A percentile compares a stretch with the other conserved stretches of the same genome.
phyloP scores from a whole-genome alignment of 2,329 filamentous ascomycete species.

The Alternaria novae-zelandiae region DNA sequence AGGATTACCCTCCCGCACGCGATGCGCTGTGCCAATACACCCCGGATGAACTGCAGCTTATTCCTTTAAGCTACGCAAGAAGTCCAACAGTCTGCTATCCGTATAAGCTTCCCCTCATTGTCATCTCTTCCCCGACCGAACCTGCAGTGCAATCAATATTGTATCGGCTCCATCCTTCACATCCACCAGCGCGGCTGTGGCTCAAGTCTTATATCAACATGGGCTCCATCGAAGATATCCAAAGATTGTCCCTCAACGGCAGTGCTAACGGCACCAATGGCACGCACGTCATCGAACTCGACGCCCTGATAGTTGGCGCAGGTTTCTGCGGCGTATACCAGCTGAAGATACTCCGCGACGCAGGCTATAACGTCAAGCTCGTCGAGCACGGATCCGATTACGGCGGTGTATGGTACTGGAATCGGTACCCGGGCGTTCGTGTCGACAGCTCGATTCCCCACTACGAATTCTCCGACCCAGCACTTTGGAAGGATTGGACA shows the following conservation, averaged over 20 bases:
- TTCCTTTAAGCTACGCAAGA: neutral
- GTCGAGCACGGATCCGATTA: constrained; percentile 25
- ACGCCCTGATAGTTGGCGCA: constrained; percentile 35
- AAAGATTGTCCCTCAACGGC: neutral
- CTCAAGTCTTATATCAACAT: neutral
- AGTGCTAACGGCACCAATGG: neutral
- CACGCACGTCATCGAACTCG: constrained; percentile 14
- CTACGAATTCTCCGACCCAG: constrained; percentile 32
- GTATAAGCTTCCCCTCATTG: neutral
- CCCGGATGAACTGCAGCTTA: neutral
- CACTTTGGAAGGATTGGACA: constrained; percentile 24
- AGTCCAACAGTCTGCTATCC: neutral
- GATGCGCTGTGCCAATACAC: neutral
- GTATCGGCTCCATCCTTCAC: neutral
- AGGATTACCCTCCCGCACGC: neutral
- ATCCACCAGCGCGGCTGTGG: neutral
- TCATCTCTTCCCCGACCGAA: neutral
- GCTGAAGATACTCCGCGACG: constrained; percentile 32
- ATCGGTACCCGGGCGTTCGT: constrained; percentile 38
- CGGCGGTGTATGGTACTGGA: constrained; percentile 39
- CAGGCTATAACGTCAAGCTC: constrained; percentile 29
- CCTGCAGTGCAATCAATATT: neutral
- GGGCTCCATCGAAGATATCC: constrained; percentile 5
- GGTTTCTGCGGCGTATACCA: constrained; percentile 40
- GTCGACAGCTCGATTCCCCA: constrained; percentile 29